These are phyloP conservation scores for Haplosporangium sp. DNA, from an alignment of 371 early-diverging fungal species.

Conservation along the genomic window DNA sequence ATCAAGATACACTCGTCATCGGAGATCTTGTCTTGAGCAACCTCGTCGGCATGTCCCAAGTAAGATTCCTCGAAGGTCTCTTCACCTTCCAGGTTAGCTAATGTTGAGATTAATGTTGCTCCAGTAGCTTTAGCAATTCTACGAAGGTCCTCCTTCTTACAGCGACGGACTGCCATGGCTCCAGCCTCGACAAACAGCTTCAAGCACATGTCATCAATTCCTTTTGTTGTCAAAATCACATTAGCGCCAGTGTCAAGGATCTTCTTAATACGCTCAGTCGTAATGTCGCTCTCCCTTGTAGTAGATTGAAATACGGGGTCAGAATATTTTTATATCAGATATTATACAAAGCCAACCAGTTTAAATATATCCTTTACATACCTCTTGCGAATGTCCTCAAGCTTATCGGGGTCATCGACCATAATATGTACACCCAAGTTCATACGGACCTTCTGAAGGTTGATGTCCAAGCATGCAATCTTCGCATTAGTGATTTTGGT, in stretches of 20 bases:
- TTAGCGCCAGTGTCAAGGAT: constrained; percentile 98
- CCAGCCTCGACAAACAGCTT: constrained; percentile 98
- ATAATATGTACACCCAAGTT: constrained; percentile 98
- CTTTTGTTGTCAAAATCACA: constrained; percentile 99
- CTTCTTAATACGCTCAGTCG: constrained; percentile 95
- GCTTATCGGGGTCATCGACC: constrained; percentile 97
- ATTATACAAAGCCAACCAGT: background rate
- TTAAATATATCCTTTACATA: constrained; percentile 37
- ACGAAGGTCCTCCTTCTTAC: constrained; percentile 97
- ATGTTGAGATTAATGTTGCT: constrained; percentile 92
- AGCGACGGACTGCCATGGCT: constrained; percentile 95
- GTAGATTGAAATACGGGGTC: background rate
- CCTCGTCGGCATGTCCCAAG: constrained; percentile 96
- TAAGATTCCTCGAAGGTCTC: constrained; percentile 94
- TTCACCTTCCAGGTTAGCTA: constrained; percentile 98
- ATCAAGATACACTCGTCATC: constrained; percentile 99
- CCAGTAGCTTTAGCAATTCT: constrained; percentile 98
- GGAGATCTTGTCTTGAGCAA: constrained; percentile 95
- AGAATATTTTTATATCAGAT: background rate
- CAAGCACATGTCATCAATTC: constrained; percentile 99
- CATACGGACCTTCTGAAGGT: constrained; percentile 99
- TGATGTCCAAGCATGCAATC: constrained; percentile 99
- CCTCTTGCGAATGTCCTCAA: constrained; percentile 98
- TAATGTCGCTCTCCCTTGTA: constrained; percentile 93
- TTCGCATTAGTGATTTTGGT: constrained; percentile 91